Evolutionary conservation across 495 filamentous ascomycete species (phyloP).

Genomic region (Parathielavia appendiculata): DNA sequence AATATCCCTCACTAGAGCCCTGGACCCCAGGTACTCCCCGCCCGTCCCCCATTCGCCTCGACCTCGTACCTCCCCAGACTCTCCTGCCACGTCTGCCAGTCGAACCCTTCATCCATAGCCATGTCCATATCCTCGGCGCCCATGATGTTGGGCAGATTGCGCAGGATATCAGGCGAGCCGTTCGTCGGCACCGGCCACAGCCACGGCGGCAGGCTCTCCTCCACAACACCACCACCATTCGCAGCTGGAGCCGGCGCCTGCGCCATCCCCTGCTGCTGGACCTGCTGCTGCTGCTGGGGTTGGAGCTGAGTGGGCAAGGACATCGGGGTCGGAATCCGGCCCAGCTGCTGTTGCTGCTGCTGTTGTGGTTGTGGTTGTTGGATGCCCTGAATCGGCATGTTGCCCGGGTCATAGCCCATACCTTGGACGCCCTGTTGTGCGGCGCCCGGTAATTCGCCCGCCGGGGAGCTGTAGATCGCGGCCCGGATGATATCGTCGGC

Average conservation of each 20-base stretch:
- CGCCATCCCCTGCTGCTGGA: not conserved
- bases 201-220: slow-evolving; percentile 42
- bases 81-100: slow-evolving; percentile 48
- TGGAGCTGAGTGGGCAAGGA: not conserved
- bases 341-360: not conserved
- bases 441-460: not conserved
- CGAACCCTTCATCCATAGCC: slow-evolving; percentile 40
- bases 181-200: slow-evolving; percentile 34
- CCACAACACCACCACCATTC: not conserved
- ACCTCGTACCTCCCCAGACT: slow-evolving; percentile 33
- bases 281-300: slow-evolving; percentile 16
- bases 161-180: slow-evolving; percentile 19
- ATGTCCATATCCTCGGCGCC: slow-evolving; percentile 35
- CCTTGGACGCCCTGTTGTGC: not conserved
- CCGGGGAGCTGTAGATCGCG: slow-evolving; percentile 15
- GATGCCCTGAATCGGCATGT: not conserved
- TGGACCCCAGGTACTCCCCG: slow-evolving; percentile 22
- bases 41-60: slow-evolving; percentile 25
- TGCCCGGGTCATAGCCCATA: slow-evolving; percentile 10
- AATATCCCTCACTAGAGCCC: too few species aligned
- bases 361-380: not conserved
- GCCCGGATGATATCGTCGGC: slow-evolving; percentile 7
- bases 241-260: not conserved
- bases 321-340: slow-evolving; percentile 1
- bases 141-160: slow-evolving; percentile 20